Evolutionary conservation across 495 filamentous ascomycete genomes (phyloP).

Genomic region (Talaromyces adpressus): DNA sequence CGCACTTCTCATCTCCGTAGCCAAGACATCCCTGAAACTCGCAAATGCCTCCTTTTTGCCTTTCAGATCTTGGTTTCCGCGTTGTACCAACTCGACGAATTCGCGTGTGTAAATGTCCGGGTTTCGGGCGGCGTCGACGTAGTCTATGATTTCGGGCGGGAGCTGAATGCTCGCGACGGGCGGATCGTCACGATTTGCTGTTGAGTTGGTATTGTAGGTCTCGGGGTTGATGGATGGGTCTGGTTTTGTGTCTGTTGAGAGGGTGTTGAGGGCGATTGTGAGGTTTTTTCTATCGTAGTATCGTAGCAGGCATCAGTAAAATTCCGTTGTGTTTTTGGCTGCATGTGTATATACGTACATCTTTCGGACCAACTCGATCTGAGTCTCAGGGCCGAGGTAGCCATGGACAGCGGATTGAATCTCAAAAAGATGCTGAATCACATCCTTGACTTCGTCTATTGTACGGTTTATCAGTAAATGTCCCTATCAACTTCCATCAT

Average conservation of each 20-base stretch:
- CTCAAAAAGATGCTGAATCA: constrained; percentile 85
- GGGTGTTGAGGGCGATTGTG: constrained; percentile 29
- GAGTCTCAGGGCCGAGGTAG: constrained; percentile 54
- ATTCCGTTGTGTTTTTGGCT: background rate
- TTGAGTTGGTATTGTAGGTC: constrained; percentile 27
- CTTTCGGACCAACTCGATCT: constrained; percentile 52
- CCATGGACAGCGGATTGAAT: constrained; percentile 70
- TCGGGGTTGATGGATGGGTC: constrained; percentile 23
- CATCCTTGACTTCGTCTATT: constrained; percentile 39
- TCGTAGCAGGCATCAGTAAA: background rate
- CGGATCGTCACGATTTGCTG: constrained; percentile 34
- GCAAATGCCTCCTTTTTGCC: constrained; percentile 79
- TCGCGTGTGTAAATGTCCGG: constrained; percentile 98
- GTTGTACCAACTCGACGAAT: constrained; percentile 86
- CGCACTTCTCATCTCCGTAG: constrained; percentile 65
- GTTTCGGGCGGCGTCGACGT: constrained; percentile 89
- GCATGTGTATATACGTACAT: constrained; percentile 40
- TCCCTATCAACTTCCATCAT: background rate
- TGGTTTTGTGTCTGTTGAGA: constrained; percentile 34
- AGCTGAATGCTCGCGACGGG: constrained; percentile 47
- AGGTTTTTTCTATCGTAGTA: constrained; percentile 33
- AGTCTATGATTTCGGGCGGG: constrained; percentile 85
- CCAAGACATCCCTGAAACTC: constrained; percentile 73
- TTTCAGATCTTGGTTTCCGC: constrained; percentile 74
- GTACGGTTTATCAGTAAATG: background rate